Conservation (phyloP, 768 basidiomycete genomes). For the Dentipellis sp. region DNA sequence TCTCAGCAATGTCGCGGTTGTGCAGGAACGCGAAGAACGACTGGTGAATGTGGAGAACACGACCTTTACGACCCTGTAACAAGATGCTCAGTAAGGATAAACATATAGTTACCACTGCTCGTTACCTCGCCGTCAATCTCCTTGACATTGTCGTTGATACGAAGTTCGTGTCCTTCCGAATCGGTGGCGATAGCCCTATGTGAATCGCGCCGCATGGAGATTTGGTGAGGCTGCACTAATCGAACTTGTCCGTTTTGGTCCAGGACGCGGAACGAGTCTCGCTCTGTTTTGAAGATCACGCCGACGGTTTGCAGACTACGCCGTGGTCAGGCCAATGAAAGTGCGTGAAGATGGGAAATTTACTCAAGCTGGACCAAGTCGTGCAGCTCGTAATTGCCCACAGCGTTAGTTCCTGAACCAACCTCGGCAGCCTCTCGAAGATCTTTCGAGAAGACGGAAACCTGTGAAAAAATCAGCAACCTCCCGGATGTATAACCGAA, state of each 20-base stretch:
- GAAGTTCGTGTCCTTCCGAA: constrained; percentile 78
- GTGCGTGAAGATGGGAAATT: constrained; percentile 23
- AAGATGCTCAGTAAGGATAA: constrained; percentile 4
- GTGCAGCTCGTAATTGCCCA: constrained; percentile 92
- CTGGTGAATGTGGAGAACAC: constrained; percentile 89
- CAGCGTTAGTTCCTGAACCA: constrained; percentile 81
- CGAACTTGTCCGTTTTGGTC: constrained; percentile 91
- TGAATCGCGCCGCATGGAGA: constrained; percentile 83
- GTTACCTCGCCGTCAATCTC: constrained; percentile 81
- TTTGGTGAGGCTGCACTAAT: constrained; percentile 87
- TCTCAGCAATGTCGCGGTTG: constrained; percentile 84
- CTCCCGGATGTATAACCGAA: neutral
- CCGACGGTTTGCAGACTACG: constrained; percentile 84
- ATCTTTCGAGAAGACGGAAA: constrained; percentile 96
- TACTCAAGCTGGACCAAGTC: constrained; percentile 96
- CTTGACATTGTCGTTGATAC: constrained; percentile 85
- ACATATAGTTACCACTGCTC: neutral
- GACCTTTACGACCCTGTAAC: constrained; percentile 73
- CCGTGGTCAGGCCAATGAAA: no score
- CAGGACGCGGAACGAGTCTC: constrained; percentile 90
- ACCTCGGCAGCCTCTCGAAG: constrained; percentile 96
- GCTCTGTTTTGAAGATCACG: constrained; percentile 95
- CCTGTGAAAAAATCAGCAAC: constrained; percentile 32
- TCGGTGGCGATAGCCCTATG: constrained; percentile 82
- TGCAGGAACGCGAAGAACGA: constrained; percentile 91